Conservation (phyloP, 1,284 basidiomycete species). For the Pisolithus thermaeus region DNA sequence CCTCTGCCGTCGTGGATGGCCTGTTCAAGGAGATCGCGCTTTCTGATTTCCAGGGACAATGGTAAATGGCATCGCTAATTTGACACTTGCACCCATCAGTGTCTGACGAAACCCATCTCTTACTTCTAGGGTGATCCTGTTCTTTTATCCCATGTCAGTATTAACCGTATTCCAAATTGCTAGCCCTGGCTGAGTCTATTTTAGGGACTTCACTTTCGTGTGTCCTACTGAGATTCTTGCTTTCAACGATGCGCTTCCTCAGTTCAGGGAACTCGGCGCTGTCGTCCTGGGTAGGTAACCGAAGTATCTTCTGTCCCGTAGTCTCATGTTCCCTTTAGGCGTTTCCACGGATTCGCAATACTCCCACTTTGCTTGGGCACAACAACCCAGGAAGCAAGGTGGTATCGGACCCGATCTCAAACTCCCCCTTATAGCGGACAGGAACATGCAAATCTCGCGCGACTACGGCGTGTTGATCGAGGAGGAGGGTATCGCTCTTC, state of each 20-base stretch:
- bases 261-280: constrained; percentile 70
- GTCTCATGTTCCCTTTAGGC: constrained; percentile 32
- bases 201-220: constrained; percentile 78
- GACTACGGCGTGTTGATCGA: constrained; percentile 85
- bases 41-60: constrained; percentile 74
- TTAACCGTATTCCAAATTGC: constrained; percentile 2
- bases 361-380: constrained; percentile 84
- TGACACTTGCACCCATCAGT: neutral
- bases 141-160: constrained; percentile 77
- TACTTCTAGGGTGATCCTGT: constrained; percentile 67
- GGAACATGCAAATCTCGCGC: constrained; percentile 59
- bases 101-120: constrained; percentile 8
- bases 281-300: constrained; percentile 61
- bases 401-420: constrained; percentile 84
- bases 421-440: constrained; percentile 73
- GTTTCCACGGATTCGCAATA: constrained; percentile 86
- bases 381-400: constrained; percentile 73
- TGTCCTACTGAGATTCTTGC: constrained; percentile 92
- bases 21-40: constrained; percentile 73
- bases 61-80: constrained; percentile 41
- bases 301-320: neutral
- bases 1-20: constrained; percentile 70
- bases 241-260: constrained; percentile 78
- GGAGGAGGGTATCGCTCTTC: constrained; percentile 79
- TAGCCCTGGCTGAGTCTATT: neutral